Base-by-base conservation (phyloP, 1,284 basidiomycete species). In the Ceratorhiza oryzae-sativae region DNA sequence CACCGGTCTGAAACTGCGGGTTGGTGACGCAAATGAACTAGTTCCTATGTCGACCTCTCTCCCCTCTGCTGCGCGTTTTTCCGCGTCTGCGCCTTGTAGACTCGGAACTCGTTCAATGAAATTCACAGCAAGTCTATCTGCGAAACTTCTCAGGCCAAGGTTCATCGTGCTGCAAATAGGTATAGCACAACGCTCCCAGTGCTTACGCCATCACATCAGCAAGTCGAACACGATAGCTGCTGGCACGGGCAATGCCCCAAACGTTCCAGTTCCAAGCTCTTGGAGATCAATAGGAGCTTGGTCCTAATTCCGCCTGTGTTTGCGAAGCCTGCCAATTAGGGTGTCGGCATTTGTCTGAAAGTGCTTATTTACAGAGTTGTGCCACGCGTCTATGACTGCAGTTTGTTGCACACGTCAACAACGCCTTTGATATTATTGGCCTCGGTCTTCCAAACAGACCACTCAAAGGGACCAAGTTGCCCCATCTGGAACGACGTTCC, bases 401-500 rank as follows among this genome's bases (percentile, higher is more conserved):
- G 23, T 25, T 48, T 55, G 10, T 25, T 55, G 39, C 53, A 55
- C 20, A 55, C 67, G n/a, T 58, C 53, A 23, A 70, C 41, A 39
- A 91, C 86, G 68, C 82, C 81, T 51, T 82, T 80, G 13, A 92
- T 81, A 34, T 80, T 81, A n/a, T 83, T 80, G 75, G 84, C 82
- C 49, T 83, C 82, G 6, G 90, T 90, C 42, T 81, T 80, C 90
- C 90, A 93, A 1, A 91, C 77, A 0, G 81, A 80, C 90, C 90
- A 91, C 73, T 90, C 89, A 1, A 82, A 45, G 6, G 23, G 80
- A 32, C 81, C 83, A 45, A 82, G 84, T 12, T 81, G 77, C 3
- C 89, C 89, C 89, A 93, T 91, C 0, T 86, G 87, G 86, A 93
- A 87, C 0, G 85, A 85, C 8, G 83, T 80, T n/a, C 80, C 83